Base-by-base conservation (phyloP, 306 rosid genomes). In the Potentilla sterilis region DNA sequence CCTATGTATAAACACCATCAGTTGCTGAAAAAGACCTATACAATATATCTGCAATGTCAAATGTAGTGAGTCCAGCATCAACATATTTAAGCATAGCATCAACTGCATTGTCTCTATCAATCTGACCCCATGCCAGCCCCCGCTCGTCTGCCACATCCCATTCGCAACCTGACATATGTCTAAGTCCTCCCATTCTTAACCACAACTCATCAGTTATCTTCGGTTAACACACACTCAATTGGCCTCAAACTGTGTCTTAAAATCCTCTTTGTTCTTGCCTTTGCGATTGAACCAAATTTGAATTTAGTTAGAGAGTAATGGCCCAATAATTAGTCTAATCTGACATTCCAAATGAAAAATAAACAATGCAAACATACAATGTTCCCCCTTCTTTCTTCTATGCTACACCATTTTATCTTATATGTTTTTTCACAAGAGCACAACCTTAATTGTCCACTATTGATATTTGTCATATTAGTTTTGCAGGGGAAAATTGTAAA, bases 141-240 rank as follows among this genome's bases (percentile, higher is more conserved):
- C 91, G 57, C 93, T 91, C 3, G 90, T 91, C 73, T 89, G 96
- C 98, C 96, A 89, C 98, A 91, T 91, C 72, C 92, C 96, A 88
- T 91, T 88, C 81, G 88, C 93, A 74, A 89, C 89, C 73, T 91
- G 77, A 15, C 89, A 77, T 51, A 91, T 84, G 16, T 89, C 97
- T 79, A 93, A 85, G 88, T 91, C 70, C 81, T 75, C 37, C 96
- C 93, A 69, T 85, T 89, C 81, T 79, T 89, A 46, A n/a, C n/a
- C n/a, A 85, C 74, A 19, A 66, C 79, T 22, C 74, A 61, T 47
- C 75, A 35, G 37, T 70, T 73, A 55, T 89, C 89, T 77, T 84
- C 78, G 18, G 86, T 84, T 44, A 79, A 38, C 77, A 85, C 87
- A 79, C 89, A 88, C 72, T 75, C 67, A 72, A 69, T 24, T 47